Evolutionary conservation across 768 basidiomycete genomes (phyloP), one percentile per base, ranked within the genome.

Genomic region (Macrolepiota dolichaula): DNA sequence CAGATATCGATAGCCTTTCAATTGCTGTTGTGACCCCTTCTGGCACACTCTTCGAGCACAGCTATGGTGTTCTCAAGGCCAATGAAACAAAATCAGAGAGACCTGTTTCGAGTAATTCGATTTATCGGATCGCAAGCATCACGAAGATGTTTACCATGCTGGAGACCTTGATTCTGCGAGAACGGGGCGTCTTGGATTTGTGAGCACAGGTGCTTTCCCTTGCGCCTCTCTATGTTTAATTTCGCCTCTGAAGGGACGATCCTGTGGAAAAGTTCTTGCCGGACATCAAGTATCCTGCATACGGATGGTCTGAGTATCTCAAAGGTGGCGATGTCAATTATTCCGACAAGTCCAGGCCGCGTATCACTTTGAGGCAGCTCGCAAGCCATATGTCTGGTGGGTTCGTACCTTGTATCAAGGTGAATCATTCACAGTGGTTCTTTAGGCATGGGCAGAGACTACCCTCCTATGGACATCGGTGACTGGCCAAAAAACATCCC

Each of bases 111-210:
- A 72, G 75, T 54, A 66, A 83, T 64, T 78, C 81, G 0, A 74
- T 82, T 52, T 85, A 84, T 63, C 74, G 85, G 27, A 71, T 84
- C 25, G 82, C 82, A 1, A 82, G 79, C 42, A 76, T 82, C 57
- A 77, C 79, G 5, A 86, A 85, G 68, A 69, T 84, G 60, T 82
- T 84, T 64, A 75, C 77, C 3, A 75, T 76, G 0, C 63, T 83
- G 4, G 80, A 85, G 64, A 81, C 79, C 0, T 65, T 81, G 42
- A 75, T 85, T 11, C 69, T 85, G 24, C 75, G 78, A 38, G 78
- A 84, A 63, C 73, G 73, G 49, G 82, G 83, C 2, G 63, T 65
- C 1, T 65, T 81, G 56, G 72, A 64, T 77, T 63, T 63, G 73
- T 51, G 17, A 27, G 25, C 40, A 40, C 38, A 13, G 27, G 24